Evolutionary conservation across 2,329 filamentous ascomycete genomes (phyloP).

Genomic region (Phialocephala subalpina): DNA sequence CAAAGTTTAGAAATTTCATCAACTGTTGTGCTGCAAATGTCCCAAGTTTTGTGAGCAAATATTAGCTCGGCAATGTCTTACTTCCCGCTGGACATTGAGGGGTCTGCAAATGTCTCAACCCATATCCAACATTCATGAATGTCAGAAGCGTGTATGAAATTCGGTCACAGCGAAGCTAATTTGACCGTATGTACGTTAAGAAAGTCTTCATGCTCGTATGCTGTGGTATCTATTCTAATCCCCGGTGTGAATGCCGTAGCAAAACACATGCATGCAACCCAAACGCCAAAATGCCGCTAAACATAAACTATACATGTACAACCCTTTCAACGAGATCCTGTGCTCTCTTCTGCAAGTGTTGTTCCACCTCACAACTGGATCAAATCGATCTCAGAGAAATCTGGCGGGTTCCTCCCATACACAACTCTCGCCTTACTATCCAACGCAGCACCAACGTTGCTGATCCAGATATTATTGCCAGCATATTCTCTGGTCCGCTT

Average conservation of each 20-base stretch:
- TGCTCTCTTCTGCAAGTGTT: not conserved
- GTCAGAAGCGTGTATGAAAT: not conserved
- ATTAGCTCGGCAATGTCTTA: not conserved
- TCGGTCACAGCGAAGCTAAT: not conserved
- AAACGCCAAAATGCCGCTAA: conserved; percentile 27
- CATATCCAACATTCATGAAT: not conserved
- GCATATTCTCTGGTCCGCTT: conserved; percentile 73
- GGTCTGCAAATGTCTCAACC: not conserved
- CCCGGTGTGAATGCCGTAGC: conserved; percentile 16
- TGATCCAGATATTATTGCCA: conserved; percentile 78
- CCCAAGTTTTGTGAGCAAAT: not conserved
- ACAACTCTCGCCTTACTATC: conserved; percentile 85
- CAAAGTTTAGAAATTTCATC: no score
- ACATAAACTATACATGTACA: conserved; percentile 15
- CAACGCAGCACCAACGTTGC: conserved; percentile 88
- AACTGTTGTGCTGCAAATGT: not conserved
- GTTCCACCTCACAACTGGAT: conserved; percentile 70
- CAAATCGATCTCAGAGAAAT: conserved; percentile 88
- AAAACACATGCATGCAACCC: conserved; percentile 14
- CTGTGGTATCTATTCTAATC: conserved; percentile 5
- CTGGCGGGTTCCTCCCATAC: conserved; percentile 85
- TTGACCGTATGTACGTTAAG: not conserved
- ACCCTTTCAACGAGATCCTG: not conserved
- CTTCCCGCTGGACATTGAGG: not conserved
- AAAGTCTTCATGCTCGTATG: not conserved